Evolutionary conservation across 2,329 filamentous ascomycete genomes (phyloP).

Genomic region (Colletotrichum trifolii): DNA sequence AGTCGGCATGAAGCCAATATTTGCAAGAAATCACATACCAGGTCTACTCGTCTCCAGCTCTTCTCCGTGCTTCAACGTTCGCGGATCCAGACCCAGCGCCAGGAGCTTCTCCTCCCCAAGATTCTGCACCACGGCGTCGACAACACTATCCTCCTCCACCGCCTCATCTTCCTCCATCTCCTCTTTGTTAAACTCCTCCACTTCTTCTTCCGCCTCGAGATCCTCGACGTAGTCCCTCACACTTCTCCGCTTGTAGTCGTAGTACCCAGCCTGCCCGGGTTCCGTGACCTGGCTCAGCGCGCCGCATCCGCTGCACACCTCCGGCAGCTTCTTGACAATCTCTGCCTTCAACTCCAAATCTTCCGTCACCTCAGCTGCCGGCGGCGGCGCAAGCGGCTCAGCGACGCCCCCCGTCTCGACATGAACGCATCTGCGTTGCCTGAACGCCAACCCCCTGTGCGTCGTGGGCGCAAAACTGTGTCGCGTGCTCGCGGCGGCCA

Average conservation of each 20-base stretch:
- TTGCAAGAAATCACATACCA: constrained; percentile 7
- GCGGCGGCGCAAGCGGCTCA: not conserved
- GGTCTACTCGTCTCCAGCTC: constrained; percentile 36
- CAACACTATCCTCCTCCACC: constrained; percentile 57
- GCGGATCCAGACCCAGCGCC: constrained; percentile 58
- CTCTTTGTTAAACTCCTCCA: not conserved
- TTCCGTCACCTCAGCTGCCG: constrained; percentile 10
- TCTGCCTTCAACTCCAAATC: not conserved
- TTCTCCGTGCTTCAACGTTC: constrained; percentile 48
- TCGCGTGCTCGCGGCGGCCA: constrained; percentile 8
- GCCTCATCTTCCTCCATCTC: constrained; percentile 1
- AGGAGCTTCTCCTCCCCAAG: constrained; percentile 55
- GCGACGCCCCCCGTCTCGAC: constrained; percentile 4
- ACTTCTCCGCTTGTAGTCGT: constrained; percentile 60
- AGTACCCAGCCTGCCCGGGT: constrained; percentile 66
- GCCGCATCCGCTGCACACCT: constrained; percentile 73
- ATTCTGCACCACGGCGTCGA: constrained; percentile 56
- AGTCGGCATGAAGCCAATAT: not conserved
- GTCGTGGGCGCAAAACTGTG: constrained; percentile 37
- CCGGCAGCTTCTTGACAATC: constrained; percentile 54
- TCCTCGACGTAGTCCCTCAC: constrained; percentile 60
- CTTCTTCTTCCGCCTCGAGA: constrained; percentile 38
- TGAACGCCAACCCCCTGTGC: constrained; percentile 26
- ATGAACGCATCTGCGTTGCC: constrained; percentile 44
- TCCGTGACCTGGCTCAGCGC: constrained; percentile 69